Evolutionary conservation across 805 yeast genomes (phyloP).

Genomic region (Candida chauliodis): DNA sequence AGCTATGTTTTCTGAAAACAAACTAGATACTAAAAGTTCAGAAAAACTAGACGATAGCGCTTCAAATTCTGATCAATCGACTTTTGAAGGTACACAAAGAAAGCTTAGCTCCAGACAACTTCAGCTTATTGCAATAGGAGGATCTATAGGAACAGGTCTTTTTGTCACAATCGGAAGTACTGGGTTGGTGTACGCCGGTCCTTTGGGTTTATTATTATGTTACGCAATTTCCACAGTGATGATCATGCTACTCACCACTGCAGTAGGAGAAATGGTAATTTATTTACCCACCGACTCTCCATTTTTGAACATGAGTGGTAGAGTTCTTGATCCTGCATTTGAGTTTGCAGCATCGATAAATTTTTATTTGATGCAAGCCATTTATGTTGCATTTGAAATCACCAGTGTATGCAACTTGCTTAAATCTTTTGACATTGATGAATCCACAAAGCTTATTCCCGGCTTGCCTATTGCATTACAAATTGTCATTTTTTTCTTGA

Average conservation of each 20-base stretch:
- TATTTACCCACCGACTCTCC: conserved; percentile 35
- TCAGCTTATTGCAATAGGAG: conserved; percentile 33
- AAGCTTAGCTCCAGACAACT: conserved; percentile 29
- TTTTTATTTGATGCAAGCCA: conserved; percentile 30
- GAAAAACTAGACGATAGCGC: conserved; percentile 13
- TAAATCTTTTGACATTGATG: conserved; percentile 16
- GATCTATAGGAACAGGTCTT: conserved; percentile 33
- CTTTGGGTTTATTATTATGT: conserved; percentile 29
- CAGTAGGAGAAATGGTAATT: conserved; percentile 36
- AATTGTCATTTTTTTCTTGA: conserved; percentile 22
- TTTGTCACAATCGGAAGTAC: conserved; percentile 31
- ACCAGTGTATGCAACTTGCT: conserved; percentile 18
- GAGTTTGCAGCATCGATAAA: conserved; percentile 34
- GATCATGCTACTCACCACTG: conserved; percentile 7
- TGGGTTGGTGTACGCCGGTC: conserved; percentile 29
- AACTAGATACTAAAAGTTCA: not conserved
- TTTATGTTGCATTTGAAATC: conserved; percentile 31
- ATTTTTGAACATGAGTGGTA: conserved; percentile 30
- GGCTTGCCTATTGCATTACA: conserved; percentile 30
- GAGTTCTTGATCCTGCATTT: conserved; percentile 35
- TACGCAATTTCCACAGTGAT: conserved; percentile 32
- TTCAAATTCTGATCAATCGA: conserved; percentile 23
- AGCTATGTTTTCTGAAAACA: not conserved
- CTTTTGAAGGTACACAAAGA: conserved; percentile 29
- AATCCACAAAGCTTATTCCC: conserved; percentile 29